These are phyloP conservation scores for Apostasia ramifera DNA, from an alignment of 106 monocot genomes.

Conservation along the genomic window DNA sequence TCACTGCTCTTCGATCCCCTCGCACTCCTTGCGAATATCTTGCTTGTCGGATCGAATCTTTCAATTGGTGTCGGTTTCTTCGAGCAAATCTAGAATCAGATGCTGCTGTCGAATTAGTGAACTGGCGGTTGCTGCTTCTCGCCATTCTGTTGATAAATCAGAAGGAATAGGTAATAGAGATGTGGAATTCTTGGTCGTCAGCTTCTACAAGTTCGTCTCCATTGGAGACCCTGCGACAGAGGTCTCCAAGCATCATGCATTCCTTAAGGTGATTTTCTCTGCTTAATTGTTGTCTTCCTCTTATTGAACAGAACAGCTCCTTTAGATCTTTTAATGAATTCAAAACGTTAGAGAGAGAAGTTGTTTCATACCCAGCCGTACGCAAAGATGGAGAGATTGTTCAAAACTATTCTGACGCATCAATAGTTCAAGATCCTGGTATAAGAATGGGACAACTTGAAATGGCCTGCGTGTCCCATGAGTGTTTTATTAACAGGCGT, in stretches of 20 bases:
- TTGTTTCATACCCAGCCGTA: not conserved
- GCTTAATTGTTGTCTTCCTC: not conserved
- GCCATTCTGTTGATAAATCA: not conserved
- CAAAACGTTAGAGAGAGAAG: too few relatives aligned
- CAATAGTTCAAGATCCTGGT: too few relatives aligned
- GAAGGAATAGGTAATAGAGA: not conserved
- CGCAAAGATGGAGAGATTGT: not conserved
- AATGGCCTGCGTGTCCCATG: too few relatives aligned
- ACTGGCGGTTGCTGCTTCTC: not conserved
- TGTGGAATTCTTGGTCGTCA: slow-evolving; percentile 64
- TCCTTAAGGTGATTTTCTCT: slow-evolving; percentile 54
- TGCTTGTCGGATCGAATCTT: not conserved
- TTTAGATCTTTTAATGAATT: not conserved
- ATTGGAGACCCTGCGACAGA: slow-evolving; percentile 54
- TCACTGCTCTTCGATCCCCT: not conserved
- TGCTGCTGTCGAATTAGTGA: not conserved
- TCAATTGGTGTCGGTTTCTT: not conserved
- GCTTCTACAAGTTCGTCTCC: slow-evolving; percentile 76
- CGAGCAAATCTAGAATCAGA: too few relatives aligned
- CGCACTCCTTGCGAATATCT: not conserved
- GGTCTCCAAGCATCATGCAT: slow-evolving; percentile 62
- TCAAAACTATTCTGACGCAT: too few relatives aligned
- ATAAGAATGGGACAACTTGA: too few relatives aligned
- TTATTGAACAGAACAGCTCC: not conserved
- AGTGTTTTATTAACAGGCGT: too few relatives aligned